phyloP scores from a whole-genome alignment of 352 stramenopile genomes.

The Phytophthora rubi region DNA sequence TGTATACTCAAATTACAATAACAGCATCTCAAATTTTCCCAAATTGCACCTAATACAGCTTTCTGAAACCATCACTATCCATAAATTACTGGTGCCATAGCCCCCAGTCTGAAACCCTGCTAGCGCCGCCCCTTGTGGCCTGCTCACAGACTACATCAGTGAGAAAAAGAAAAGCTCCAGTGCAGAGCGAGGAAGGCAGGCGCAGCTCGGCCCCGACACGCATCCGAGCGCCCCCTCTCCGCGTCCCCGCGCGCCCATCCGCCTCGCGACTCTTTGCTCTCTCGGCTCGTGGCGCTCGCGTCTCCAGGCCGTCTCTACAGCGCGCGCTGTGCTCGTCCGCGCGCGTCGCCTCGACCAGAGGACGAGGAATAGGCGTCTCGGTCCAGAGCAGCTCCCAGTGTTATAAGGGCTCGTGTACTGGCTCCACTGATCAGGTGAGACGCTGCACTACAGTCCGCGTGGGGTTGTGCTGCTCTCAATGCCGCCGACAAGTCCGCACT shows the following conservation, averaged over 20 bases:
- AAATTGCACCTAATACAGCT: background rate
- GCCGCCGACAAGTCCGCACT: too few relatives aligned
- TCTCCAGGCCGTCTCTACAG: slow-evolving; percentile 11
- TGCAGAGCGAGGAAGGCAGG: slow-evolving; percentile 32
- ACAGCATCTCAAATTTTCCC: background rate
- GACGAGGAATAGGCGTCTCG: background rate
- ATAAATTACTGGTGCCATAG: background rate
- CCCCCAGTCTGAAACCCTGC: slow-evolving; percentile 23
- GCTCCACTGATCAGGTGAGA: slow-evolving; percentile 9
- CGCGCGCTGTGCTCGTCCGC: slow-evolving; percentile 18
- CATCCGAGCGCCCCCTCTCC: slow-evolving; percentile 21
- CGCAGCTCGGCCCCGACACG: slow-evolving; percentile 20
- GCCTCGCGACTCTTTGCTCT: slow-evolving; percentile 17
- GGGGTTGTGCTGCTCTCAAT: too few relatives aligned
- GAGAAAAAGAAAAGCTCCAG: slow-evolving; percentile 53
- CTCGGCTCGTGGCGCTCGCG: slow-evolving; percentile 17
- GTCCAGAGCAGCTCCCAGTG: slow-evolving; percentile 18
- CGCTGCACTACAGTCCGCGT: background rate
- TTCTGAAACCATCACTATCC: background rate
- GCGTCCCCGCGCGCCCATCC: slow-evolving; percentile 9
- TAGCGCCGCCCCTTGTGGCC: slow-evolving; percentile 19
- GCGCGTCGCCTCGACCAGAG: slow-evolving; percentile 11
- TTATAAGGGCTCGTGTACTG: slow-evolving; percentile 18
- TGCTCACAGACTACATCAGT: slow-evolving; percentile 36
- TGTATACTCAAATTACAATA: background rate